Evolutionary conservation across 306 rosid genomes (phyloP), one percentile per base, ranked within the genome.

Genomic region (Fragaria nilgerrensis): DNA sequence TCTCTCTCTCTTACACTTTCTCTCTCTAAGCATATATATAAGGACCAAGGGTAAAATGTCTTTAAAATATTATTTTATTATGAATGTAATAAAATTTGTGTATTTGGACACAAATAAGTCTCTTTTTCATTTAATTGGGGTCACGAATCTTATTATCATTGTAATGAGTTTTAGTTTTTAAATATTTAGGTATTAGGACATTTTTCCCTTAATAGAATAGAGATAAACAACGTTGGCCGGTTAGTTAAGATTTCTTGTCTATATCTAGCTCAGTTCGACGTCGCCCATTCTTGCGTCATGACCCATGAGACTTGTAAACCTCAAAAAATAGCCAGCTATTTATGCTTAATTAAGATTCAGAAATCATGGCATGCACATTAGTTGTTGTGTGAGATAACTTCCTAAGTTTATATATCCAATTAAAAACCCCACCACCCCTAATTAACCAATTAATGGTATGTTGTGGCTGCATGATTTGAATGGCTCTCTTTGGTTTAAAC

Each of bases 221-320:
- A 16, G 69, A 16, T 27, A 27, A 61, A 27, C 67, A 62, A 29
- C n/a, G 68, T 23, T 15, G 68, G 68, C 67, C 20, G 3, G 39
- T 25, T 25, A 61, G 67, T 62, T 14, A 41, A 44, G 59, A 27
- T 25, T 23, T 58, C 7, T 55, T 58, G 19, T 3, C 16, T 37
- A 9, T 41, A 1, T 59, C 9, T 64, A 34, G 70, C 70, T 64
- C 27, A 39, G 25, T 73, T 53, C 27, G 19, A 25, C 53, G 68
- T 41, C 50, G 43, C 55, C 52, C n/a, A 20, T 7, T 74, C 55
- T 39, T 58, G 77, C 68, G 39, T 74, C 77, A 25, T 41, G 53
- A 56, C 41, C 15, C 68, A 55, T 20, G 36, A 32, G 11, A 16
- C 39, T 1, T 8, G 41, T 32, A 36, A 50, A 52, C 29, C 39